Evolutionary conservation across 495 filamentous ascomycete genomes (phyloP).

Genomic region (Trichoderma virens): DNA sequence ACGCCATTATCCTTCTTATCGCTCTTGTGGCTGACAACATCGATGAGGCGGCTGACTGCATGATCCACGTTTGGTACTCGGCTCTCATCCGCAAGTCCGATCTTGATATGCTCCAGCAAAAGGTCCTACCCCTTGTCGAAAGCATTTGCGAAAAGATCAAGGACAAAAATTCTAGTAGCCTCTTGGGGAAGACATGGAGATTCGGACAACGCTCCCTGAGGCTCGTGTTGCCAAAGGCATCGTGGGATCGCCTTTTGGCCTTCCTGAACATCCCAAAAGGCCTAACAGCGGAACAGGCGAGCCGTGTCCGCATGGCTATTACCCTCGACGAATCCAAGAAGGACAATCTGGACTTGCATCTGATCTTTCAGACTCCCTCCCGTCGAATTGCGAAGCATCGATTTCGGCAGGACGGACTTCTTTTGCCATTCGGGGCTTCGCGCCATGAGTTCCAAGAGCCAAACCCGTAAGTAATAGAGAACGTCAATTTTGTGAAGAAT

Average conservation of each 20-base stretch:
- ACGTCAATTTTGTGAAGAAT: not conserved
- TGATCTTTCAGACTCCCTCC: not conserved
- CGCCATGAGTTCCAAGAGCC: constrained; percentile 14
- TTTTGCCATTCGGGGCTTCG: constrained; percentile 28
- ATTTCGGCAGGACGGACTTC: constrained; percentile 27
- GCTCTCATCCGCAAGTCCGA: constrained; percentile 8
- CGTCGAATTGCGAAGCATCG: constrained; percentile 18
- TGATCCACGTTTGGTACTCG: constrained; percentile 27
- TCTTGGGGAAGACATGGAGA: constrained; percentile 18
- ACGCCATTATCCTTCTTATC: constrained; percentile 37
- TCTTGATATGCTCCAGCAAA: not conserved
- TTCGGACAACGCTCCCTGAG: constrained; percentile 15
- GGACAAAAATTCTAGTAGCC: not conserved
- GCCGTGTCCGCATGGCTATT: not conserved
- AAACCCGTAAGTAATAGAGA: not conserved
- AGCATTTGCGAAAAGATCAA: constrained; percentile 15
- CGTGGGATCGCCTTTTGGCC: not conserved
- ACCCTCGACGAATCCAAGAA: not conserved
- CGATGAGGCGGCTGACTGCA: constrained; percentile 1
- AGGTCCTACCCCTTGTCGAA: constrained; percentile 14
- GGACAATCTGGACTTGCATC: not conserved
- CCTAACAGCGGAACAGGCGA: not conserved
- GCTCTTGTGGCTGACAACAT: constrained; percentile 10
- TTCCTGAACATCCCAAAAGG: not conserved
- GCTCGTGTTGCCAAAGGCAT: not conserved